Conservation (phyloP, 495 filamentous ascomycete genomes). For the Delitschia confertaspora region DNA sequence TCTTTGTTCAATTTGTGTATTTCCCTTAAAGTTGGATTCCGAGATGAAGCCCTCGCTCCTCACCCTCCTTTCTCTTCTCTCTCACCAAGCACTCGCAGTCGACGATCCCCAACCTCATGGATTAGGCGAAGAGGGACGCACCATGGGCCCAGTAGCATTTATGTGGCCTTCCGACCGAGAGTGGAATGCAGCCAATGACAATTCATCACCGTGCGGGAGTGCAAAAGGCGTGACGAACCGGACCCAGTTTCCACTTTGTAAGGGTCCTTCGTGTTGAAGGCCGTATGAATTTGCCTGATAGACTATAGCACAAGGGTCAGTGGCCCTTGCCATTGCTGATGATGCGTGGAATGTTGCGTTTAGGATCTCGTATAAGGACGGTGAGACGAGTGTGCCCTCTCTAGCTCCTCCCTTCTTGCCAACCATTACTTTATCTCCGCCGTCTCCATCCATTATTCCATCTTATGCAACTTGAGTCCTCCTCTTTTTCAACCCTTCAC, state of each 20-base stretch:
- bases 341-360: conserved; percentile 44
- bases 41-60: no score
- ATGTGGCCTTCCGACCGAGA: conserved; percentile 44
- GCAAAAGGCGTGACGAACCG: conserved; percentile 35
- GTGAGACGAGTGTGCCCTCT: conserved; percentile 27
- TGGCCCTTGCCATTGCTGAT: conserved; percentile 38
- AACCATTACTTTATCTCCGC: no score
- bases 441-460: no score
- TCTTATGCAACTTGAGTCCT: no score
- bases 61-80: neutral
- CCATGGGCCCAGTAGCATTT: conserved; percentile 48
- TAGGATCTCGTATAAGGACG: conserved; percentile 39
- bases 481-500: neutral
- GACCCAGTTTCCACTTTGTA: conserved; percentile 40
- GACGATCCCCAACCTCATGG: conserved; percentile 30
- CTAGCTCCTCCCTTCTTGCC: no score
- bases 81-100: conserved; percentile 6
- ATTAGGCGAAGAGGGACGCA: conserved; percentile 24
- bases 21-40: no score
- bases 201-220: conserved; percentile 43
- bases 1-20: no score
- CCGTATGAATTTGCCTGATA: neutral
- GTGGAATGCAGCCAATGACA: conserved; percentile 41
- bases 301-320: conserved; percentile 26
- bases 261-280: no score